phyloP scores from a whole-genome alignment of 169 alveolate species.

The Babesia caballi region DNA sequence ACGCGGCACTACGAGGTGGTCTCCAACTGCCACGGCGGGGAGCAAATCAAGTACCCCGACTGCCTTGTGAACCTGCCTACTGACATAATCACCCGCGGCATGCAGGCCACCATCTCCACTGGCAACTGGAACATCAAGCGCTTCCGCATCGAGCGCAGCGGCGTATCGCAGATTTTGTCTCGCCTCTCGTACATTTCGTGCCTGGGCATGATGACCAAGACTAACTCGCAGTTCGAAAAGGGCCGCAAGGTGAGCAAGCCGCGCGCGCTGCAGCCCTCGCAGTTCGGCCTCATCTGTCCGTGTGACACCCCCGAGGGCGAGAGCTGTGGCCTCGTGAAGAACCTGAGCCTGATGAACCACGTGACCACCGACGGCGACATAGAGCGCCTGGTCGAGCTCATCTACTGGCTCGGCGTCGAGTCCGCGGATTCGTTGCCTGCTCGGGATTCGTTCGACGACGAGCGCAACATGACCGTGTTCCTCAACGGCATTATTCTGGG shows the following conservation, averaged over 20 bases:
- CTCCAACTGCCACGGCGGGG: conserved; percentile 53
- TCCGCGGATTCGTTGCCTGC: conserved; percentile 72
- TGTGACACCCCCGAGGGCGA: conserved; percentile 99
- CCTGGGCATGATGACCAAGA: conserved; percentile 87
- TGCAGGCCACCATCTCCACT: conserved; percentile 93
- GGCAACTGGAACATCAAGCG: conserved; percentile 99
- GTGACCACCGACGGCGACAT: conserved; percentile 94
- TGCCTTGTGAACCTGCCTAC: conserved; percentile 84
- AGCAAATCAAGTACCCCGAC: conserved; percentile 81
- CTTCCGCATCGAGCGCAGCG: conserved; percentile 96
- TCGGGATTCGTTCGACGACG: conserved; percentile 64
- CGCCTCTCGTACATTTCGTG: conserved; percentile 95
- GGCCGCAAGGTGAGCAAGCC: conserved; percentile 97
- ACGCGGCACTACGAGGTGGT: conserved; percentile 74
- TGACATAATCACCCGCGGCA: conserved; percentile 93
- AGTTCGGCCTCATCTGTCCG: conserved; percentile 99
- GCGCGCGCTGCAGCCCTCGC: conserved; percentile 97
- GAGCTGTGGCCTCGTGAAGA: conserved; percentile 98
- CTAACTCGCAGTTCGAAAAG: conserved; percentile 88
- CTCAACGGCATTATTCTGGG: conserved; percentile 95
- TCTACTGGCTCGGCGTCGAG: conserved; percentile 79
- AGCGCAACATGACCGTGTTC: conserved; percentile 79
- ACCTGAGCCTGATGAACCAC: conserved; percentile 95
- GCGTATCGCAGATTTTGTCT: conserved; percentile 95
- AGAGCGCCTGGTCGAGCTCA: conserved; percentile 68